Conservation (phyloP, 1,139 yeast genomes). For the Magnusiomyces ingens region DNA sequence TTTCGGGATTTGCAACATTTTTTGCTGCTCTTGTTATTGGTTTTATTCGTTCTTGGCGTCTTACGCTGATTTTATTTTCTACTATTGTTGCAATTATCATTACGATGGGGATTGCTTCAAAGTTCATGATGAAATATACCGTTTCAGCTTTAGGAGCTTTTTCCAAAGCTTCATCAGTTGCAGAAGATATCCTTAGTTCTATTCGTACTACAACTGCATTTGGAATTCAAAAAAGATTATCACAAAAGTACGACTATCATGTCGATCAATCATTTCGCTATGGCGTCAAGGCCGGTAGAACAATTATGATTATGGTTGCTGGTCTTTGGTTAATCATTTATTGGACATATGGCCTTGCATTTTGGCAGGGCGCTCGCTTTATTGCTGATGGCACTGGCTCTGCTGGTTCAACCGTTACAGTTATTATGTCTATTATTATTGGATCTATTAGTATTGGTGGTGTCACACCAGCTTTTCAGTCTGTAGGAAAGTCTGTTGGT, state of each 20-base stretch:
- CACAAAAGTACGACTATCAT: conserved; percentile 30
- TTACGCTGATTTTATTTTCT: conserved; percentile 35
- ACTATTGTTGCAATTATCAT: conserved; percentile 32
- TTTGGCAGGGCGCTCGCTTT: conserved; percentile 40
- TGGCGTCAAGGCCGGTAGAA: conserved; percentile 20
- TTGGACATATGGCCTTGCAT: conserved; percentile 37
- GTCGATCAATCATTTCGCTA: conserved; percentile 28
- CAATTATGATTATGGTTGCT: conserved; percentile 35
- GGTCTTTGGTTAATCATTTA: conserved; percentile 34
- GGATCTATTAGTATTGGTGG: conserved; percentile 40
- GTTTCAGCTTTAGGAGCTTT: conserved; percentile 29
- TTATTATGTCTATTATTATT: conserved; percentile 36
- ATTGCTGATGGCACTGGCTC: conserved; percentile 31
- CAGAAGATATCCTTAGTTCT: conserved; percentile 39
- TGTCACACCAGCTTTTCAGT: conserved; percentile 38
- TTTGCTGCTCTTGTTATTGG: conserved; percentile 38
- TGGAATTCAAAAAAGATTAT: conserved; percentile 37
- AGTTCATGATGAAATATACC: conserved; percentile 32
- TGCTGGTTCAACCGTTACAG: conserved; percentile 33
- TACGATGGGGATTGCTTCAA: conserved; percentile 28
- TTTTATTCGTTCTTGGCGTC: conserved; percentile 36
- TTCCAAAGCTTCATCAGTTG: conserved; percentile 36
- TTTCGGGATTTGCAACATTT: conserved; percentile 36
- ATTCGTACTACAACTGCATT: conserved; percentile 40
- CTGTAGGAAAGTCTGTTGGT: conserved; percentile 36